phyloP scores from a whole-genome alignment of 306 rosid species.

The Cucurbita maxima region DNA sequence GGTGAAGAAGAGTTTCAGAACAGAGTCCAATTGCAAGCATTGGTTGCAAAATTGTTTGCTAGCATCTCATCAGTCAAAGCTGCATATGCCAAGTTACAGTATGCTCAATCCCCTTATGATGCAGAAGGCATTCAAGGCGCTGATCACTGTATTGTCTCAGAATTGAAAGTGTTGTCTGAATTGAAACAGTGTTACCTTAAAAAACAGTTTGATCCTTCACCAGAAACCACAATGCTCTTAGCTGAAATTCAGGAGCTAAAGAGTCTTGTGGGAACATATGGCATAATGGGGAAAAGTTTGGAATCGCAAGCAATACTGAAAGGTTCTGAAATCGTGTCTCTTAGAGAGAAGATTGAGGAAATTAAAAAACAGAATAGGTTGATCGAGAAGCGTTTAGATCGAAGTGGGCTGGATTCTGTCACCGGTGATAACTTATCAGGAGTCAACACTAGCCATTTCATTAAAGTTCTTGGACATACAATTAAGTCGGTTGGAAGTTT shows the following conservation, averaged over 20 bases:
- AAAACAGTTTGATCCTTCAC: conserved; percentile 58
- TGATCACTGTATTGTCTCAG: conserved; percentile 41
- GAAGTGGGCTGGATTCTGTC: conserved; percentile 35
- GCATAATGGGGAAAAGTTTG: conserved; percentile 52
- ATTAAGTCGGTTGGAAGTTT: conserved; percentile 42
- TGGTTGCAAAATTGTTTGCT: conserved; percentile 57
- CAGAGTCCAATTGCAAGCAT: conserved; percentile 42
- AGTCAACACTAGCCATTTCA: conserved; percentile 39
- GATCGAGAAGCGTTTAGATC: conserved; percentile 48
- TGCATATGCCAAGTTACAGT: conserved; percentile 65
- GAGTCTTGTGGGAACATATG: conserved; percentile 51
- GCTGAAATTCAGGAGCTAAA: conserved; percentile 77
- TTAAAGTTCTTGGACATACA: conserved; percentile 40
- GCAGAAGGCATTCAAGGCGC: conserved; percentile 63
- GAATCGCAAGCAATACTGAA: conserved; percentile 60
- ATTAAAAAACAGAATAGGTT: conserved; percentile 37
- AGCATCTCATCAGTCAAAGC: conserved; percentile 60
- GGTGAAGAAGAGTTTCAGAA: conserved; percentile 53
- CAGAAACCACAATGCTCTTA: conserved; percentile 28
- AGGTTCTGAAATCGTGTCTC: conserved; percentile 62
- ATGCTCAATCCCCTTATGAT: conserved; percentile 66
- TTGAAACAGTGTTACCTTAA: conserved; percentile 62
- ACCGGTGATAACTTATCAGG: conserved; percentile 46
- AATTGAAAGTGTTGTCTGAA: conserved; percentile 66
- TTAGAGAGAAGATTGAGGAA: conserved; percentile 52